Evolutionary conservation across 2,329 filamentous ascomycete species (phyloP), one percentile per base, ranked within the genome.

Genomic region (Shiraia sp.): DNA sequence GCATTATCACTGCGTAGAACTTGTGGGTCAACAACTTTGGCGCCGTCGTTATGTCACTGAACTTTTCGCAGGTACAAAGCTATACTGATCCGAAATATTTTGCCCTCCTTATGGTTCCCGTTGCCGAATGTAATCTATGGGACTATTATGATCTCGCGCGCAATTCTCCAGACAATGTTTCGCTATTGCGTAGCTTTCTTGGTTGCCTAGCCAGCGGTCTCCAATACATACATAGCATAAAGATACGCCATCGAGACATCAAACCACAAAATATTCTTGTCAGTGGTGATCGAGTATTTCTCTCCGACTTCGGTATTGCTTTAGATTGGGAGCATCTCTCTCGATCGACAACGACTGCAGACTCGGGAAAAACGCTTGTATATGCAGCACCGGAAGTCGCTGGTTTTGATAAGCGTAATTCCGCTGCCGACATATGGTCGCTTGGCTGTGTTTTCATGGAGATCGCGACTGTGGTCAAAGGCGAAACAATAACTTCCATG

Each of bases 61-160:
- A 10, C 7, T 9, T 10, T 5, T 7, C 9, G 24, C 13, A 39
- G 36, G 28, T 26, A 3, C 28, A 39, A 14, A 63, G 57, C 32
- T 68, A 65, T 35, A 67, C 64, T 2, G 65, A 68, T 32, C 36
- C 54, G 4, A 42, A 48, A 5, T 56, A 53, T 27, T 43, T 66
- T n/a, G 61, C 55, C 9, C 33, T 70, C 1, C 39, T 70, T 22
- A 68, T 66, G 53, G 38, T 36, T 9, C 59, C 36, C 32, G 51
- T 61, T 9, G 57, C 50, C 5, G 28, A 52, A 7, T 35, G 39
- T 17, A 36, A 54, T 30, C 16, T 40, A 9, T 30, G 32, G 10
- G 61, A 60, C 24, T 42, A 58, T 12, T 39, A 39, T 24, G 14
- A 26, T n/a, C 54, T 63, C 12, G 32, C 34, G 1, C 32, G 33